phyloP scores from a whole-genome alignment of 345 rosid species.

The Garcia nutans region DNA sequence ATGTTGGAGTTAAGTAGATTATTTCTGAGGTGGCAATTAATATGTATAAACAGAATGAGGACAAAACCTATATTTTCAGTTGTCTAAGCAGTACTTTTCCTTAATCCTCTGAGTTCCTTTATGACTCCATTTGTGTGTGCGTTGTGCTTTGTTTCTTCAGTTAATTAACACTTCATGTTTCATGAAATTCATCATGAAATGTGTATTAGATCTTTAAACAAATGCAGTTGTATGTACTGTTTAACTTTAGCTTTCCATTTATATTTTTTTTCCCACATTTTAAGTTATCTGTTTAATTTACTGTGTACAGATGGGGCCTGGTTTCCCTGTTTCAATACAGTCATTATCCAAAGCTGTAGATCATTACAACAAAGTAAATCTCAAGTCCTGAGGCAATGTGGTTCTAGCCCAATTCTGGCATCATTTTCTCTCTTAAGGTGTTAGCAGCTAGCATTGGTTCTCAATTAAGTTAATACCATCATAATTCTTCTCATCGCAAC shows the following conservation, averaged over 20 bases:
- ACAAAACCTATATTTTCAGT: no score
- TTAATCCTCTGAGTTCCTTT: no score
- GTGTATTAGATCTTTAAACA: neutral
- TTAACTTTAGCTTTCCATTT: neutral
- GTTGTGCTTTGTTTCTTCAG: no score
- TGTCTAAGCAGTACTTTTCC: no score
- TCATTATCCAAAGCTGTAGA: conserved; percentile 95
- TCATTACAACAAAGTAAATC: conserved; percentile 53
- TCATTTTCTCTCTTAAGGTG: neutral
- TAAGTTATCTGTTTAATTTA: neutral
- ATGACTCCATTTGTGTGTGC: no score
- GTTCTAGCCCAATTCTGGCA: conserved; percentile 1
- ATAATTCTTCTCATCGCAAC: no score
- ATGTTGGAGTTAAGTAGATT: no score
- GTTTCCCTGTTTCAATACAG: conserved; percentile 77
- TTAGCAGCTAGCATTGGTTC: neutral
- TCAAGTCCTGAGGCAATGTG: conserved; percentile 42
- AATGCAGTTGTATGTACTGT: neutral
- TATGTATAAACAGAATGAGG: no score
- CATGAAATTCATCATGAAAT: neutral
- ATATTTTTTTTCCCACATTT: neutral
- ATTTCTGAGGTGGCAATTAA: no score
- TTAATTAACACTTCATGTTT: no score
- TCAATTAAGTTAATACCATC: no score
- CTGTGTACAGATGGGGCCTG: conserved; percentile 86